Conservation (phyloP, 2,329 filamentous ascomycete genomes). For the Penicillium sp. region DNA sequence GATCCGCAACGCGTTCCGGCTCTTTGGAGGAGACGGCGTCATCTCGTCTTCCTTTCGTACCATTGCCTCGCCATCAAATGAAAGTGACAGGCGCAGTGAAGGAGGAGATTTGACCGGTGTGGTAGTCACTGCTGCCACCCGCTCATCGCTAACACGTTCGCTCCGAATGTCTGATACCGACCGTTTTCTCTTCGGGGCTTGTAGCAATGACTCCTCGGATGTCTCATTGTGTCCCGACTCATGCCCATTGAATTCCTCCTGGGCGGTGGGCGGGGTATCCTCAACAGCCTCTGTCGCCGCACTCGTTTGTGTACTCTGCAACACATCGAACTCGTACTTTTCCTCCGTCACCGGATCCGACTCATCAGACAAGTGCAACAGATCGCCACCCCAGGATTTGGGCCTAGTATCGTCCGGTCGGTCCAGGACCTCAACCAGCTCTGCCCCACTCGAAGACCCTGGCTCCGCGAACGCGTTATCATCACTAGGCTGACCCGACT, state of each 20-base stretch:
- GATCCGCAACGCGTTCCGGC: constrained; percentile 59
- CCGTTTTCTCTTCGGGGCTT: constrained; percentile 33
- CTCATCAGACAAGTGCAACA: constrained; percentile 24
- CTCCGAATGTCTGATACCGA: constrained; percentile 29
- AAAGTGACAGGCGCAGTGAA: constrained; percentile 40
- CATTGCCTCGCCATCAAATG: constrained; percentile 40
- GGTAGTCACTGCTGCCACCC: constrained; percentile 13
- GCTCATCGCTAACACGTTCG: constrained; percentile 8
- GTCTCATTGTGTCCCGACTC: constrained; percentile 13
- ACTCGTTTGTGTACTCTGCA: constrained; percentile 31
- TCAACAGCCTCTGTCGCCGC: constrained; percentile 25
- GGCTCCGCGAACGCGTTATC: constrained; percentile 29
- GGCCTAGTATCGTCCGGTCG: constrained; percentile 16
- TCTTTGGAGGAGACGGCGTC: constrained; percentile 40
- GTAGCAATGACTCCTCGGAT: constrained; percentile 19
- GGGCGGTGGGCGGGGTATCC: constrained; percentile 22
- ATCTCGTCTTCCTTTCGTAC: constrained; percentile 37
- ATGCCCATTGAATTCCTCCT: constrained; percentile 18
- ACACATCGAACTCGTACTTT: constrained; percentile 28
- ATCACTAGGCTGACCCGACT: constrained; percentile 28
- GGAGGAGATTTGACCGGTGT: constrained; percentile 34
- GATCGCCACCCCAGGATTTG: constrained; percentile 23
- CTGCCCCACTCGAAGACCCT: constrained; percentile 27
- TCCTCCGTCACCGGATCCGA: constrained; percentile 22
- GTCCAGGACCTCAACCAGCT: constrained; percentile 24